A percentile compares a stretch with the other conserved stretches of the same genome.
Conservation (phyloP, 1,284 basidiomycete genomes). For the Veloboletus limbatus region DNA sequence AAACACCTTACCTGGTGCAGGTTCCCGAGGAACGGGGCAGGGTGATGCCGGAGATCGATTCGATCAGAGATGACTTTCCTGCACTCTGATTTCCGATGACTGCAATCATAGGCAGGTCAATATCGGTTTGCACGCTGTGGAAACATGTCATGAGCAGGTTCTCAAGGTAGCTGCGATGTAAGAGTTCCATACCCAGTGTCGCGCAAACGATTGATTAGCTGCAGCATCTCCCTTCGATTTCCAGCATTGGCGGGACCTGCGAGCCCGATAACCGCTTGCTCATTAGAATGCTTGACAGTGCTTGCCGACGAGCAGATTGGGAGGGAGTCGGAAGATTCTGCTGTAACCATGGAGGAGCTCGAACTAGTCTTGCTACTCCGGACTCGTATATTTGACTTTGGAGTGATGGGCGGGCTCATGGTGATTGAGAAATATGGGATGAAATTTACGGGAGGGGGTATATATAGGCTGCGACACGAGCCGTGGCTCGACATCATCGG, state of each 20-base stretch:
- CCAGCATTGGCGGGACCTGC: constrained; percentile 40
- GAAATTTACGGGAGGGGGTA: neutral
- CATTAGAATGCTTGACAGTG: neutral
- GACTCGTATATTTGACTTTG: neutral
- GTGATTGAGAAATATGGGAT: neutral
- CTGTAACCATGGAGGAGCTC: neutral
- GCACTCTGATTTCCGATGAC: constrained; percentile 67
- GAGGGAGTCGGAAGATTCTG: constrained; percentile 1
- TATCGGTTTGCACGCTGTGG: constrained; percentile 56
- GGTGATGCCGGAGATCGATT: constrained; percentile 69
- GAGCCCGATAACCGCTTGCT: constrained; percentile 40
- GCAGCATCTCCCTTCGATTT: constrained; percentile 44
- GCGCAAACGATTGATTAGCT: constrained; percentile 52
- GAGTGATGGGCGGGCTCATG: neutral
- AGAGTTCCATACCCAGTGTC: constrained; percentile 47
- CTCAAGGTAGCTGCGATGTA: neutral
- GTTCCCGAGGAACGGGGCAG: constrained; percentile 62
- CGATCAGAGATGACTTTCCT: constrained; percentile 73
- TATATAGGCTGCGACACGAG: constrained; percentile 7
- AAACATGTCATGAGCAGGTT: neutral
- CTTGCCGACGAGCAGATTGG: neutral
- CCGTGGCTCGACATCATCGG: neutral
- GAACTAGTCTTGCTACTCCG: neutral
- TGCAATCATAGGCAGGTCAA: constrained; percentile 67
- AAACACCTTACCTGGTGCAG: constrained; percentile 55